Evolutionary conservation across 2,329 filamentous ascomycete genomes (phyloP).

Genomic region (Diplodia seriata): DNA sequence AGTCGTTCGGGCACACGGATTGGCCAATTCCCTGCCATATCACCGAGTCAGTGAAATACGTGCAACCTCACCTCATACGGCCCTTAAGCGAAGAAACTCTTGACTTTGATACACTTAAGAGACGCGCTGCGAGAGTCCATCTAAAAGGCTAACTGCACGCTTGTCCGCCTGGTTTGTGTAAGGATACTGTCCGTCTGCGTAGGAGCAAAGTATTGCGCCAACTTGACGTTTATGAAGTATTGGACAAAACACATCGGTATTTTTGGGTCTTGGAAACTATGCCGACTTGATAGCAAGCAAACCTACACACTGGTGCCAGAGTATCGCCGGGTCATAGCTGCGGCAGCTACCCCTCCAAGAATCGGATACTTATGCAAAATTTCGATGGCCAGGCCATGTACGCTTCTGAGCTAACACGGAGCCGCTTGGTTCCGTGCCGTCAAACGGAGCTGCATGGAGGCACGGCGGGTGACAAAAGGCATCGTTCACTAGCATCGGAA

Average conservation of each 20-base stretch:
- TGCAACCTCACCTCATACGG: conserved; percentile 16
- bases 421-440: not conserved
- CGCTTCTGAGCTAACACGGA: not conserved
- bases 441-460: not conserved
- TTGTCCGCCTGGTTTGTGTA: no score
- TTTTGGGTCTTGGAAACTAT: not conserved
- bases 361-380: not conserved
- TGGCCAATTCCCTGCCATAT: conserved; percentile 2
- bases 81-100: not conserved
- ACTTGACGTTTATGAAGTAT: not conserved
- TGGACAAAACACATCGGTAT: not conserved
- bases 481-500: no score
- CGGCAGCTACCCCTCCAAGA: not conserved
- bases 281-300: not conserved
- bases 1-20: not conserved
- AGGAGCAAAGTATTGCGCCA: not conserved
- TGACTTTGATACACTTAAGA: not conserved
- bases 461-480: no score
- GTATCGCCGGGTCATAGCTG: not conserved
- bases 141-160: not conserved
- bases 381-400: not conserved
- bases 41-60: not conserved
- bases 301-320: not conserved
- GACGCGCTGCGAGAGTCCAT: not conserved
- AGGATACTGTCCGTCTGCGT: no score